Evolutionary conservation across 805 yeast genomes (phyloP).

Genomic region (Debaryomyces maramus): DNA sequence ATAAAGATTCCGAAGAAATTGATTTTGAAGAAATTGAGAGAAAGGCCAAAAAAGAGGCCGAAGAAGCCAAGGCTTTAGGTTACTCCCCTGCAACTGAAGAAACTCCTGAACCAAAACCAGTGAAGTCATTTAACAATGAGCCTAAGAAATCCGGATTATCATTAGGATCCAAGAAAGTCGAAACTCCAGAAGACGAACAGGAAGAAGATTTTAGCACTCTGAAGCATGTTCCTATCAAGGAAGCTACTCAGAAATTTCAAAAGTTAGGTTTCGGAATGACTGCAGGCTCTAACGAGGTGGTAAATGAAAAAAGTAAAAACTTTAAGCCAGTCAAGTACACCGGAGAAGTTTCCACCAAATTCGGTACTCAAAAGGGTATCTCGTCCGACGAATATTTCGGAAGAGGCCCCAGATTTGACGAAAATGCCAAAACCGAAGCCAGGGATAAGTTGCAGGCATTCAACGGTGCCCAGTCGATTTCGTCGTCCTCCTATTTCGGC

Average conservation of each 20-base stretch:
- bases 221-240: conserved; percentile 36
- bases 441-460: conserved; percentile 75
- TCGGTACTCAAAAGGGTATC: conserved; percentile 87
- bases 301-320: conserved; percentile 27
- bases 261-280: conserved; percentile 91
- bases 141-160: conserved; percentile 18
- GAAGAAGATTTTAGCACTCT: conserved; percentile 2
- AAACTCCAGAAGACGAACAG: neutral
- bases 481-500: conserved; percentile 91
- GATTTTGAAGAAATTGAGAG: conserved; percentile 65
- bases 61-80: conserved; percentile 58
- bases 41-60: conserved; percentile 81
- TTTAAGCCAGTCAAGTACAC: conserved; percentile 63
- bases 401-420: conserved; percentile 75
- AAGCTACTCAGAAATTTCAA: conserved; percentile 69
- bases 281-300: conserved; percentile 53
- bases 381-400: conserved; percentile 96
- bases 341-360: conserved; percentile 74
- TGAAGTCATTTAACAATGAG: conserved; percentile 2
- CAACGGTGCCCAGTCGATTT: conserved; percentile 85
- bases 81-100: conserved; percentile 38
- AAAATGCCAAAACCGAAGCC: conserved; percentile 77
- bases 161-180: conserved; percentile 7
- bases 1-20: conserved; percentile 49
- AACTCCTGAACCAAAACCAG: conserved; percentile 9